phyloP scores from a whole-genome alignment of 1,139 yeast genomes.

The Nakaseomyces delphensis region DNA sequence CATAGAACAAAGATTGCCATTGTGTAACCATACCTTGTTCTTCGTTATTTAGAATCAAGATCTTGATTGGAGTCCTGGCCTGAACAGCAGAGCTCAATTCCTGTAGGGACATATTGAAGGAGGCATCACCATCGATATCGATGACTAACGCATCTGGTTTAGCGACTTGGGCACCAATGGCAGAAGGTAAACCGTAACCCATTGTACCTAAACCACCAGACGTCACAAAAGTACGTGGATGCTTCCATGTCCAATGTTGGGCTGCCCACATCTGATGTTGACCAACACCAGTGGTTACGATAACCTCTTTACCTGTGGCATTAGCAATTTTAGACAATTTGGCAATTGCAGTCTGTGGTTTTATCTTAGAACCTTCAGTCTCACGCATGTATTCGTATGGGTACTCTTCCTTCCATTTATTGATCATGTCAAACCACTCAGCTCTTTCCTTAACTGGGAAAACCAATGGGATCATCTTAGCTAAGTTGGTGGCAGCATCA shows the following conservation, averaged over 20 bases:
- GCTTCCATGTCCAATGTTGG: conserved; percentile 87
- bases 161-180: conserved; percentile 96
- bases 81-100: conserved; percentile 93
- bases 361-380: conserved; percentile 71
- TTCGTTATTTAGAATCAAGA: conserved; percentile 84
- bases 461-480: conserved; percentile 61
- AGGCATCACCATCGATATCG: conserved; percentile 97
- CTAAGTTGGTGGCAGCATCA: conserved; percentile 76
- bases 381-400: conserved; percentile 75
- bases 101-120: conserved; percentile 92
- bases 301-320: conserved; percentile 59
- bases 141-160: conserved; percentile 90
- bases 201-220: conserved; percentile 98
- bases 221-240: conserved; percentile 87
- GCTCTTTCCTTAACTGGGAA: conserved; percentile 55
- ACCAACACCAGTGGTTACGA: conserved; percentile 96
- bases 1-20: conserved; percentile 96
- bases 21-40: conserved; percentile 99
- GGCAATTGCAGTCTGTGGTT: conserved; percentile 84
- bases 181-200: conserved; percentile 97
- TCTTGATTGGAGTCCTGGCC: conserved; percentile 83
- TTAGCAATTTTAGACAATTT: conserved; percentile 69
- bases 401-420: conserved; percentile 76
- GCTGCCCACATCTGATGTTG: conserved; percentile 99
- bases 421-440: conserved; percentile 68